These are phyloP conservation scores for Gillenia trifoliata DNA, from an alignment of 306 rosid species.

Conservation along the genomic window DNA sequence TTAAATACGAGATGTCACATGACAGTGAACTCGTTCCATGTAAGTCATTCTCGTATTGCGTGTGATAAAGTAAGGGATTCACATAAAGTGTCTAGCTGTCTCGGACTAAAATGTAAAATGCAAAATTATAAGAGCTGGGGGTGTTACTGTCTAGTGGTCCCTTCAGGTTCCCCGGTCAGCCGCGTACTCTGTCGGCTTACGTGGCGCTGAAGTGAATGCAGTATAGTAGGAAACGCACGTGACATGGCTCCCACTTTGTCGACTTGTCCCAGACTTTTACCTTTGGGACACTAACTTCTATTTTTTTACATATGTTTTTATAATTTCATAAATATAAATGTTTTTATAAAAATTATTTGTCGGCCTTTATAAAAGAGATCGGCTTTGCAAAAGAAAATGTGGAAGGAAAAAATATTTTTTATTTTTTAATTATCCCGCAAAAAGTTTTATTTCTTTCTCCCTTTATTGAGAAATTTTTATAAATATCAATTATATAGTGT, in stretches of 20 bases:
- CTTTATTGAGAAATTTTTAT: no score
- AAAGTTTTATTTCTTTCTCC: no score
- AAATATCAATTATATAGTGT: no score
- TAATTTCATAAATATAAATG: neutral
- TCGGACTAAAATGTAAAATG: neutral
- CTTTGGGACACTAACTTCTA: neutral
- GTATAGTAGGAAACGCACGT: slow-evolving; percentile 6
- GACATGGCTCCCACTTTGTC: slow-evolving; percentile 29
- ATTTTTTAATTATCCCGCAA: no score
- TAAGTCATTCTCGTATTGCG: no score
- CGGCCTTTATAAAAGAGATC: no score
- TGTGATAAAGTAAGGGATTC: neutral
- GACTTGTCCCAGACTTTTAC: slow-evolving; percentile 11
- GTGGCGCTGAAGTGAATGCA: slow-evolving; percentile 16
- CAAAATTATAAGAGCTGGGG: neutral
- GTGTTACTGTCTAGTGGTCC: neutral
- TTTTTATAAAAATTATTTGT: no score
- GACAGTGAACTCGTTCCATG: no score
- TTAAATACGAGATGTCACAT: no score
- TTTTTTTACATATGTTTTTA: neutral
- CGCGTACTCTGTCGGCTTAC: slow-evolving; percentile 29
- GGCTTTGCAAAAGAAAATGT: no score
- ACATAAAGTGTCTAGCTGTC: slow-evolving; percentile 1
- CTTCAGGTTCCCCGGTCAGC: slow-evolving; percentile 9
- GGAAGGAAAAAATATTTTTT: no score